phyloP scores from a whole-genome alignment of 805 yeast genomes.

The Yamadazyma kitorensis region DNA sequence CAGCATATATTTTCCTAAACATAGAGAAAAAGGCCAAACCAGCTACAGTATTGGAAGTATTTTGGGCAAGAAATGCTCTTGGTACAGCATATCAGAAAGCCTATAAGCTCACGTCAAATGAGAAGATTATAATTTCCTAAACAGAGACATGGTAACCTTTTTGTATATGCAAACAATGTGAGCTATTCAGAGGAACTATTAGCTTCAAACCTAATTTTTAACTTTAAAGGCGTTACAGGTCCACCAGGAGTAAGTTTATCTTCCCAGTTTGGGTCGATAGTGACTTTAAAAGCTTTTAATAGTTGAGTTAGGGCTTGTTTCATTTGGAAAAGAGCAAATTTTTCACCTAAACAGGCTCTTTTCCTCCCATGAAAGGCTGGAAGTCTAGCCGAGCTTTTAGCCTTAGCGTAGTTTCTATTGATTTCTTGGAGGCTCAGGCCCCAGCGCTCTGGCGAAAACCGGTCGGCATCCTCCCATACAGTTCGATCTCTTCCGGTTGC shows the following conservation, averaged over 20 bases:
- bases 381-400: conserved; percentile 45
- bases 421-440: conserved; percentile 40
- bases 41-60: too few relatives aligned
- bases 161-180: too few relatives aligned
- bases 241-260: conserved; percentile 57
- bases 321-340: conserved; percentile 48
- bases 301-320: conserved; percentile 38
- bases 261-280: conserved; percentile 42
- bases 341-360: conserved; percentile 61
- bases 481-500: conserved; percentile 45
- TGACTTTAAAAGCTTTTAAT: conserved; percentile 32
- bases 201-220: conserved; percentile 16
- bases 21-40: too few relatives aligned
- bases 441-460: conserved; percentile 52
- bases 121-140: too few relatives aligned
- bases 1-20: too few relatives aligned
- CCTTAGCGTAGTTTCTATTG: conserved; percentile 33
- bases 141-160: too few relatives aligned
- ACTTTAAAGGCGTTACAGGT: conserved; percentile 48
- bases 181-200: neutral
- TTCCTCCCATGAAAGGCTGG: conserved; percentile 60
- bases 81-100: too few relatives aligned
- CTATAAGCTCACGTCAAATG: too few relatives aligned
- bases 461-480: conserved; percentile 44
- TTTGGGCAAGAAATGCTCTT: too few relatives aligned